Evolutionary conservation across 2,329 filamentous ascomycete species (phyloP).

Genomic region (Pseudocercospora ulei): DNA sequence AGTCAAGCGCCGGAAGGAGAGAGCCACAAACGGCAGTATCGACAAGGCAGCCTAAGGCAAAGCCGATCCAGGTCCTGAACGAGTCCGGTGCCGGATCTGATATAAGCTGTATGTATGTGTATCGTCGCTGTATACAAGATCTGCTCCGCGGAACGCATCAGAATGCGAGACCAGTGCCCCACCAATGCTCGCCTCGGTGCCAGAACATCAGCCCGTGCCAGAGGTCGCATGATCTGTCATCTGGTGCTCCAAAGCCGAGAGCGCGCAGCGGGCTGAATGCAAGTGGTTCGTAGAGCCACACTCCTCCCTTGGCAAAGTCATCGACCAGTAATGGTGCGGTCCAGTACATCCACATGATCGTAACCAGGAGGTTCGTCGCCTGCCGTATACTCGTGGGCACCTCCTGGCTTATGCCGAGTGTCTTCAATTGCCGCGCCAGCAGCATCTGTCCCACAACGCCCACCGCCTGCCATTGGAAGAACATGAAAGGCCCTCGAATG

Average conservation of each 20-base stretch:
- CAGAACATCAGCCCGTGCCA: conserved; percentile 47
- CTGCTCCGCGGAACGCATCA: conserved; percentile 21
- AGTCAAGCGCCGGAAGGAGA: conserved; percentile 17
- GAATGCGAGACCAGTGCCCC: conserved; percentile 46
- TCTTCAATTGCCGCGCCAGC: conserved; percentile 29
- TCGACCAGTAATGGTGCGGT: conserved; percentile 60
- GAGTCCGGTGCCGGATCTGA: conserved; percentile 1
- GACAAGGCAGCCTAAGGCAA: conserved; percentile 17
- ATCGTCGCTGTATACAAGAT: conserved; percentile 5
- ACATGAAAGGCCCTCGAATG: conserved; percentile 47
- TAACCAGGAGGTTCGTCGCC: conserved; percentile 52
- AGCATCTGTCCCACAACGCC: conserved; percentile 55
- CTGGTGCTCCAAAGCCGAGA: conserved; percentile 52
- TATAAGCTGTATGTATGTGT: conserved; percentile 7
- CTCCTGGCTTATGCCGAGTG: conserved; percentile 28
- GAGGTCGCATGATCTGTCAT: conserved; percentile 61
- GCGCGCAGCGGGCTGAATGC: conserved; percentile 62
- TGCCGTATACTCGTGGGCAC: conserved; percentile 44
- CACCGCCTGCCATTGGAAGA: conserved; percentile 61
- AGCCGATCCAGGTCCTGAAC: conserved; percentile 1
- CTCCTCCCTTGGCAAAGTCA: conserved; percentile 61
- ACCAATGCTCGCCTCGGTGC: conserved; percentile 56
- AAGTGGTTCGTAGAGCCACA: conserved; percentile 77
- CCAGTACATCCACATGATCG: conserved; percentile 56
- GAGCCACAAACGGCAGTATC: conserved; percentile 15